Evolutionary conservation across 495 filamentous ascomycete species (phyloP).

Genomic region (Neurospora discreta): DNA sequence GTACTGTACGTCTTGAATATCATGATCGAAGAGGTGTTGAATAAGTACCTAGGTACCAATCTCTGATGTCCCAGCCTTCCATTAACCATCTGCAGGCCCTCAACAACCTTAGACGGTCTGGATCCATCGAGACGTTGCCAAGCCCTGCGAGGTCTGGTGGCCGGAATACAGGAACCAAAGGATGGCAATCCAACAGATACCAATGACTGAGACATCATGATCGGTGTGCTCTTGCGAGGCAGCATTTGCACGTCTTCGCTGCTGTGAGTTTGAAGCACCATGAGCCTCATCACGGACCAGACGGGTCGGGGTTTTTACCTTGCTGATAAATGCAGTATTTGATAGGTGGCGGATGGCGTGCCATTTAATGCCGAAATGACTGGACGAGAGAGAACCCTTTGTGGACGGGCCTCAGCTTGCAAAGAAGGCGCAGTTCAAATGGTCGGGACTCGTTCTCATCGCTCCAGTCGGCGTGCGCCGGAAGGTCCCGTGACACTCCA

Average conservation of each 20-base stretch:
- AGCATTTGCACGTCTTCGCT: background rate
- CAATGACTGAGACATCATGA: background rate
- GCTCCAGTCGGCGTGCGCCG: constrained; percentile 1
- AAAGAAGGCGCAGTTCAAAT: background rate
- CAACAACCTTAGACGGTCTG: background rate
- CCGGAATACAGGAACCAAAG: background rate
- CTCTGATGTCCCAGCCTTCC: background rate
- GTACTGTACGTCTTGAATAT: too few species aligned
- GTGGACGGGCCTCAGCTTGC: background rate
- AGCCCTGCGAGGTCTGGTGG: background rate
- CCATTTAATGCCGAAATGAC: background rate
- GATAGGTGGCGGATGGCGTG: background rate
- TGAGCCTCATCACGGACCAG: background rate
- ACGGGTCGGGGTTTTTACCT: background rate
- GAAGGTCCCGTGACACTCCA: constrained; percentile 7
- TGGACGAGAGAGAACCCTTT: background rate
- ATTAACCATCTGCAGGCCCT: background rate
- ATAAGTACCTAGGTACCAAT: too few species aligned
- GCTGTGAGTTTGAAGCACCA: background rate
- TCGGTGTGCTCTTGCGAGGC: background rate
- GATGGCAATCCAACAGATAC: background rate
- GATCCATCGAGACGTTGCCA: background rate
- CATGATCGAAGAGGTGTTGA: too few species aligned
- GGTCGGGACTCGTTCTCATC: background rate
- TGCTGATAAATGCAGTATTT: background rate